Percentiles rank a stretch among this genome's conserved stretches.
These are phyloP conservation scores for Xanthoconium separans DNA, from an alignment of 1,284 basidiomycete species.

Conservation along the genomic window DNA sequence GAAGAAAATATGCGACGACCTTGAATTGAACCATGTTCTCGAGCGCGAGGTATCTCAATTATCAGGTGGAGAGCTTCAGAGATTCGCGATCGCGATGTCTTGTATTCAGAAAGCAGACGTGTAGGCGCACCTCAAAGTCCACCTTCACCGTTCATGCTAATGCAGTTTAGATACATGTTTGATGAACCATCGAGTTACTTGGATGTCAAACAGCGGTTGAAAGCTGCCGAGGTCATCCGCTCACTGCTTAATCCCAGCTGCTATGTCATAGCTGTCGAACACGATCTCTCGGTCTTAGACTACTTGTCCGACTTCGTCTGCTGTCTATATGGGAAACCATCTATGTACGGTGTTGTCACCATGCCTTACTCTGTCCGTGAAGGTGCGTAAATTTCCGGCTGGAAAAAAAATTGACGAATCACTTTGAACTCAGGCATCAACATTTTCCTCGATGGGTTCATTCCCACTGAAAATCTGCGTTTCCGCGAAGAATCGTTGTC, in stretches of 20 bases:
- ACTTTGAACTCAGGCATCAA: conserved; percentile 69
- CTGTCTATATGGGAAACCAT: conserved; percentile 94
- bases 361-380: conserved; percentile 97
- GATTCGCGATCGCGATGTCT: conserved; percentile 94
- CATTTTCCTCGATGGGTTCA: conserved; percentile 96
- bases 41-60: conserved; percentile 82
- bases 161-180: conserved; percentile 79
- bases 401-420: conserved; percentile 1
- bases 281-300: conserved; percentile 95
- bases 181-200: conserved; percentile 97
- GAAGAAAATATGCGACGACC: conserved; percentile 74
- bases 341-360: conserved; percentile 96
- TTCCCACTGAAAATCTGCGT: conserved; percentile 97
- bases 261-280: conserved; percentile 96
- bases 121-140: conserved; percentile 42
- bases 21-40: conserved; percentile 85
- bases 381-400: conserved; percentile 50
- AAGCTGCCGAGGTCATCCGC: conserved; percentile 95
- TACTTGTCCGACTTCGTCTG: conserved; percentile 98
- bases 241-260: conserved; percentile 75
- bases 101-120: conserved; percentile 93
- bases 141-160: background rate
- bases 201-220: conserved; percentile 91
- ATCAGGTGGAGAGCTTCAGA: conserved; percentile 93
- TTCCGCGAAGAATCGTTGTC: conserved; percentile 93